Evolutionary conservation across 768 basidiomycete genomes (phyloP).

Genomic region (Obba rivulosa): DNA sequence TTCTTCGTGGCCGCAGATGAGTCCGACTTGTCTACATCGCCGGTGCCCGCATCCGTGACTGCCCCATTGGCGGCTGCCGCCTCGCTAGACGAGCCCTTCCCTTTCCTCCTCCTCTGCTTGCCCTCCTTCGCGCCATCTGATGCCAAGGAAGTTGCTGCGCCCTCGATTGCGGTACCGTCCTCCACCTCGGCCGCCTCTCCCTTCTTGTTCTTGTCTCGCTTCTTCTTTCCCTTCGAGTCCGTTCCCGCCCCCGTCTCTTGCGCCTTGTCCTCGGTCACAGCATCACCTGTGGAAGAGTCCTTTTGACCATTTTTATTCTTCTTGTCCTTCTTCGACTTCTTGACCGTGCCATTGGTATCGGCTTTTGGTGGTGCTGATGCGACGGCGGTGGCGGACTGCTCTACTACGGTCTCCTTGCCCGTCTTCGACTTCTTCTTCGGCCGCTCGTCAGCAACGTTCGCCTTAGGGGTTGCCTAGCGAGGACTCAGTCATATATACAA

Average conservation of each 20-base stretch:
- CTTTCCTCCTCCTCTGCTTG: conserved; percentile 2
- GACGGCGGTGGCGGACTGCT: no score
- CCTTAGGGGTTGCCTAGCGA: conserved; percentile 4
- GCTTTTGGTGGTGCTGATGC: not conserved
- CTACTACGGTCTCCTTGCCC: conserved; percentile 1
- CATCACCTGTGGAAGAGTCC: conserved; percentile 13
- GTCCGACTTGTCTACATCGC: no score
- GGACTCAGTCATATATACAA: not conserved
- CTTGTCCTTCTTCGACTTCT: conserved; percentile 22
- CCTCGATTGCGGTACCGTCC: not conserved
- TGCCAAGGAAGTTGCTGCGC: not conserved
- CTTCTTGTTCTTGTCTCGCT: conserved; percentile 1
- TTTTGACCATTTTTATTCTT: conserved; percentile 26
- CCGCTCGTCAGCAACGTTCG: conserved; percentile 10
- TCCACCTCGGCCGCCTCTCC: not conserved
- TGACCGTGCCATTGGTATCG: conserved; percentile 5
- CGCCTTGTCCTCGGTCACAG: conserved; percentile 14
- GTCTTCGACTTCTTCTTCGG: conserved; percentile 20
- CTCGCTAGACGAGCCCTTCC: no score
- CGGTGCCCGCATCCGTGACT: no score
- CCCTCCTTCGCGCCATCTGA: conserved; percentile 14
- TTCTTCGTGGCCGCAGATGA: not conserved
- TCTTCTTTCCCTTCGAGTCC: not conserved
- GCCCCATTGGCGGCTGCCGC: no score
- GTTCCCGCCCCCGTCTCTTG: conserved; percentile 22